Evolutionary conservation across 2,329 filamentous ascomycete genomes (phyloP).

Genomic region (Elsinoe australis): DNA sequence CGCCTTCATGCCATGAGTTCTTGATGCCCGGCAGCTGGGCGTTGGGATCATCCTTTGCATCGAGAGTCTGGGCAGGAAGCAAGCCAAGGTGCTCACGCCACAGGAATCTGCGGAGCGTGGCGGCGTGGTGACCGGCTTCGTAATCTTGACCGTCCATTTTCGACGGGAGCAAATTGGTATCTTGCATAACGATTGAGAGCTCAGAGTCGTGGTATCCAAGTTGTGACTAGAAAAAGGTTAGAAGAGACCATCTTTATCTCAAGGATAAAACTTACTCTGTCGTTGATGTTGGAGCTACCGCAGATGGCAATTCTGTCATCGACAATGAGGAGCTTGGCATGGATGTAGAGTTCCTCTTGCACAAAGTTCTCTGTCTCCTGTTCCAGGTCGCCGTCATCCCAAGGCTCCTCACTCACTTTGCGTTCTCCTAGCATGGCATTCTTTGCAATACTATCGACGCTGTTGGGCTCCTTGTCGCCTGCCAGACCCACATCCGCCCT

Average conservation of each 20-base stretch:
- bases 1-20: constrained; percentile 68
- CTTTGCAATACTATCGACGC: constrained; percentile 60
- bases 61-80: constrained; percentile 61
- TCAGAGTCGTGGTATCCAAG: constrained; percentile 86
- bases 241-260: not conserved
- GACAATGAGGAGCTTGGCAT: constrained; percentile 76
- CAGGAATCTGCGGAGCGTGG: constrained; percentile 70
- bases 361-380: constrained; percentile 82
- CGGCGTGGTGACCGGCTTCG: constrained; percentile 71
- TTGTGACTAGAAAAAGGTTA: constrained; percentile 48
- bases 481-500: constrained; percentile 33
- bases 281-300: constrained; percentile 65
- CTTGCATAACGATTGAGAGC: constrained; percentile 81
- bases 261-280: constrained; percentile 47
- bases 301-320: constrained; percentile 82
- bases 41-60: constrained; percentile 62
- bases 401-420: constrained; percentile 60
- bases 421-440: constrained; percentile 69
- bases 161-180: constrained; percentile 61
- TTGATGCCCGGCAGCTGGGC: constrained; percentile 64
- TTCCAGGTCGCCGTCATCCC: constrained; percentile 56
- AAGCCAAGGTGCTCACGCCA: constrained; percentile 90
- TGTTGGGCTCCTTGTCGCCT: constrained; percentile 21
- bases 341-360: constrained; percentile 93
- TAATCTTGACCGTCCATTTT: constrained; percentile 73